A percentile compares a stretch with the other conserved stretches of the same genome.
These are phyloP conservation scores for Pulchroboletus neoregius DNA, from an alignment of 1,284 basidiomycete species.

Conservation along the genomic window DNA sequence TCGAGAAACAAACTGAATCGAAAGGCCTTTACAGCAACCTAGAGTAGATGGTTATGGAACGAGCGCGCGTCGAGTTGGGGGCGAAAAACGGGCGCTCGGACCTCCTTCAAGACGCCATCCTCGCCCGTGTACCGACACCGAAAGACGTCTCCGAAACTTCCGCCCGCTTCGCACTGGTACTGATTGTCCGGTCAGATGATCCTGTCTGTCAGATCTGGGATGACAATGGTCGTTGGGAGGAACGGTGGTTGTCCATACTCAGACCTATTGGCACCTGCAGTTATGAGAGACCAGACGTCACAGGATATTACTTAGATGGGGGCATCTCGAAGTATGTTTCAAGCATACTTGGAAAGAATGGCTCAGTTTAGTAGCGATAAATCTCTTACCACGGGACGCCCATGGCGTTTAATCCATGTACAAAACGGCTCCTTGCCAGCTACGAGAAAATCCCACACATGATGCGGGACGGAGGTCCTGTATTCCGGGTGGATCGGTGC, in stretches of 20 bases:
- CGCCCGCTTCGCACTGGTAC: not conserved
- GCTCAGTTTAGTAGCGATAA: too few species aligned
- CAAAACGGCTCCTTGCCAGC: too few species aligned
- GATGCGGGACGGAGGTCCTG: too few species aligned
- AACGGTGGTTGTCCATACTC: not conserved
- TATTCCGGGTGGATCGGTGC: too few species aligned
- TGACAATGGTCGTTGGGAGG: not conserved
- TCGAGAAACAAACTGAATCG: conserved; percentile 8
- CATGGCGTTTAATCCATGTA: too few species aligned
- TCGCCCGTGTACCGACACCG: conserved; percentile 2
- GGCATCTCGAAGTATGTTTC: not conserved
- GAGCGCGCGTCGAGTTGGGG: not conserved
- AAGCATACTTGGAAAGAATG: too few species aligned
- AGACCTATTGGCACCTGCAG: not conserved
- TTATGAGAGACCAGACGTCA: not conserved
- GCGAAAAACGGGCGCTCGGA: not conserved
- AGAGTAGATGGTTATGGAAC: not conserved
- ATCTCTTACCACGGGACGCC: too few species aligned
- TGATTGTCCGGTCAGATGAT: not conserved
- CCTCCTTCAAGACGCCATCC: conserved; percentile 4
- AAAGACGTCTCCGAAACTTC: conserved; percentile 15
- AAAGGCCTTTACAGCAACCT: conserved; percentile 21
- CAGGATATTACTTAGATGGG: not conserved
- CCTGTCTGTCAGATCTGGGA: conserved; percentile 1
- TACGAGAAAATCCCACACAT: too few species aligned